Conservation (phyloP, 2,329 filamentous ascomycete species). For the Arthrinium puccinioides region DNA sequence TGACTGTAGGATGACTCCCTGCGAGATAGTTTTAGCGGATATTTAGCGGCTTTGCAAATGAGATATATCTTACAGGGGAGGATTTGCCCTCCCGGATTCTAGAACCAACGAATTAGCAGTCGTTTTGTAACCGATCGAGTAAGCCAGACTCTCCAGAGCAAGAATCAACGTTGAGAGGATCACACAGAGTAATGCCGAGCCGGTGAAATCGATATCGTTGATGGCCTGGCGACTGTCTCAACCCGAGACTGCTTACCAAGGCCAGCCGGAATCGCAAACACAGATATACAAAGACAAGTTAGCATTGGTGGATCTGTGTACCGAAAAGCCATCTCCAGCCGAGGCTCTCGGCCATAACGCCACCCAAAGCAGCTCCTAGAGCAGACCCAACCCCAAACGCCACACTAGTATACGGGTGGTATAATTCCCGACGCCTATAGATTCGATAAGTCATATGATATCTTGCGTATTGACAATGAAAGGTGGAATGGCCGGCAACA, state of each 20-base stretch:
- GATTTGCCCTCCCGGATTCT: neutral
- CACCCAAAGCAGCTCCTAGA: neutral
- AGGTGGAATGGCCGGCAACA: no score
- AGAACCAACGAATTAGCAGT: neutral
- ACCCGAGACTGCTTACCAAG: neutral
- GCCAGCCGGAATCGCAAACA: neutral
- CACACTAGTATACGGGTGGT: neutral
- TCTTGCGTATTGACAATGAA: no score
- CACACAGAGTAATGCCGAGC: neutral
- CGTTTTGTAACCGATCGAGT: no score
- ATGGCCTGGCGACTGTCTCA: neutral
- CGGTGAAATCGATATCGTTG: neutral
- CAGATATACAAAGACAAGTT: neutral
- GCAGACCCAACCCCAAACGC: neutral
- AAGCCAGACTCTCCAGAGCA: neutral
- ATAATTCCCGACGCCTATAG: neutral
- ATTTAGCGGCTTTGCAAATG: neutral
- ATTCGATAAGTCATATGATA: no score
- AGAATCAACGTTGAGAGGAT: neutral
- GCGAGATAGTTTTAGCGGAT: neutral
- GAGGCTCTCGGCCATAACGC: neutral
- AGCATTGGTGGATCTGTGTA: neutral
- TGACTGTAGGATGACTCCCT: neutral
- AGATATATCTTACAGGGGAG: neutral
- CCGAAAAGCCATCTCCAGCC: neutral